These are phyloP conservation scores for Brassica hybrid DNA, from an alignment of 441 rosid species.

Conservation along the genomic window DNA sequence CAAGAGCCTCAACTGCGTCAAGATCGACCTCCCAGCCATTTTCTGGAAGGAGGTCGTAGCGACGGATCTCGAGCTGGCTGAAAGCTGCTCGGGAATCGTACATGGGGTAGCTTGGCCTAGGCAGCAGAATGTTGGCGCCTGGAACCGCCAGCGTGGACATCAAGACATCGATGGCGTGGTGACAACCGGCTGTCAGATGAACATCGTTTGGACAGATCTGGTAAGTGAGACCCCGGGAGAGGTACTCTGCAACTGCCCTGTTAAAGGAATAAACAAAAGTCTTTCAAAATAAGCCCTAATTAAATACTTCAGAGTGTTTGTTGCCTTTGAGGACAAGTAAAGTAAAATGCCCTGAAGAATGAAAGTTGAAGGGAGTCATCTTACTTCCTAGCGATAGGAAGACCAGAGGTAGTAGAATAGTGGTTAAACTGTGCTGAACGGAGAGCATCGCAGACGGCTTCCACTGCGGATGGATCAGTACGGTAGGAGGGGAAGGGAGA, in stretches of 20 bases:
- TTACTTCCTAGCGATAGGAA: slow-evolving; percentile 55
- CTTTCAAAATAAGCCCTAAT: not conserved
- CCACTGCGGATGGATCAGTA: slow-evolving; percentile 44
- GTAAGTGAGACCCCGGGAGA: slow-evolving; percentile 47
- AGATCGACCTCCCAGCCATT: slow-evolving; percentile 65
- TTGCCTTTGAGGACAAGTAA: slow-evolving; percentile 8
- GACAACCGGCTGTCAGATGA: slow-evolving; percentile 52
- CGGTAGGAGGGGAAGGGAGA: slow-evolving; percentile 52
- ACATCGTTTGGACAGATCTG: slow-evolving; percentile 53
- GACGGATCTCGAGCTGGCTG: slow-evolving; percentile 49
- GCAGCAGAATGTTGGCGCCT: slow-evolving; percentile 59
- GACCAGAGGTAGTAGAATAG: slow-evolving; percentile 45
- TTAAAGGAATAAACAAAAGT: not conserved
- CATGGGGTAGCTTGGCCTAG: slow-evolving; percentile 55
- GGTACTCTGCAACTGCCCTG: slow-evolving; percentile 56
- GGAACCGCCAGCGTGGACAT: slow-evolving; percentile 47
- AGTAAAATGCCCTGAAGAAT: not conserved
- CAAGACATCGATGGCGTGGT: slow-evolving; percentile 52
- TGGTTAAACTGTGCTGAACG: slow-evolving; percentile 48
- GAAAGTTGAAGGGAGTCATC: not conserved
- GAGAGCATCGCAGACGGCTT: slow-evolving; percentile 50
- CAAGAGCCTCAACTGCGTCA: slow-evolving; percentile 48
- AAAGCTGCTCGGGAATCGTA: slow-evolving; percentile 48
- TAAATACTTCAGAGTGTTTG: not conserved
- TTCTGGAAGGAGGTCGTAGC: slow-evolving; percentile 60